Evolutionary conservation across 2,329 filamentous ascomycete species (phyloP).

Genomic region (Sphaerostilbella broomeana): DNA sequence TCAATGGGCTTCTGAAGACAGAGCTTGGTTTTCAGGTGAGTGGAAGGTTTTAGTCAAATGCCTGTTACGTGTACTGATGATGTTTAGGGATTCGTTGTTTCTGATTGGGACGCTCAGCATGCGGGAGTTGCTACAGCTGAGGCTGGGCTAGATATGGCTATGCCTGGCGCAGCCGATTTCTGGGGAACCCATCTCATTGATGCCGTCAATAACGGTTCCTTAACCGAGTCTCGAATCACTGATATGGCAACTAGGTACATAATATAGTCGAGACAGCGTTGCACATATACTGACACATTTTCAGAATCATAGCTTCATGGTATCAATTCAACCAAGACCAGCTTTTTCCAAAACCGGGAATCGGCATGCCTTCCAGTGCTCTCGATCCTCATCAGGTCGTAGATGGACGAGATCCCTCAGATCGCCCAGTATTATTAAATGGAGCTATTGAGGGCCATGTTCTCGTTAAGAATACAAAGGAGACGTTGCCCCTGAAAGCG

Average conservation of each 20-base stretch:
- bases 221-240: slow-evolving; percentile 48
- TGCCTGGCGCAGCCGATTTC: slow-evolving; percentile 44
- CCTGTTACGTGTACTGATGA: background rate
- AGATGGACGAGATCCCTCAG: slow-evolving; percentile 45
- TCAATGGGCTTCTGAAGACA: slow-evolving; percentile 61
- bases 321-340: slow-evolving; percentile 49
- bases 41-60: background rate
- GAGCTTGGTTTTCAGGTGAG: slow-evolving; percentile 48
- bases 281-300: background rate
- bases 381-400: slow-evolving; percentile 44
- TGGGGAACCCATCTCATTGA: slow-evolving; percentile 50
- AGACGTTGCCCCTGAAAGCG: slow-evolving; percentile 46
- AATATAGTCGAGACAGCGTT: background rate
- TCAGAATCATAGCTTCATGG: slow-evolving; percentile 45
- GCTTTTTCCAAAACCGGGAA: slow-evolving; percentile 38
- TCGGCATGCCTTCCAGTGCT: slow-evolving; percentile 46
- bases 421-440: slow-evolving; percentile 38
- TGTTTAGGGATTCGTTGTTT: slow-evolving; percentile 54
- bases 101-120: slow-evolving; percentile 63
- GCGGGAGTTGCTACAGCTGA: slow-evolving; percentile 54
- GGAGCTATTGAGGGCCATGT: slow-evolving; percentile 58
- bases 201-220: slow-evolving; percentile 54
- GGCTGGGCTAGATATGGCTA: slow-evolving; percentile 65
- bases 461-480: slow-evolving; percentile 54
- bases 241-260: slow-evolving; percentile 56